Conservation (phyloP, 352 stramenopile genomes). For the Phytophthora pistaciae region DNA sequence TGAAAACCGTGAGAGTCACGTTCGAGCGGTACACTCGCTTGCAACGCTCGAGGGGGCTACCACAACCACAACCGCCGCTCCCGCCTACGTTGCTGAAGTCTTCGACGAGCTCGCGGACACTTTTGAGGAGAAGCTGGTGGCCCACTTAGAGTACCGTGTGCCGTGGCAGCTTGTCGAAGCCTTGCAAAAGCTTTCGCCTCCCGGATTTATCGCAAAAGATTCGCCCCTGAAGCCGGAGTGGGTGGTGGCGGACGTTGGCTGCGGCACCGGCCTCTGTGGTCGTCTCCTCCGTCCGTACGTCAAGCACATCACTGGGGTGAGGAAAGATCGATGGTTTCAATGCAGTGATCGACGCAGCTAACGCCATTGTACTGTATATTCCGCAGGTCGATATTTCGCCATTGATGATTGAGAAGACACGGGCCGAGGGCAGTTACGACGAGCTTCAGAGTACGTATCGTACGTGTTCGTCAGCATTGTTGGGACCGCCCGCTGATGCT, state of each 20-base stretch:
- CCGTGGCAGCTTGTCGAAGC: conserved; percentile 82
- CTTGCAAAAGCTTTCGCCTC: conserved; percentile 52
- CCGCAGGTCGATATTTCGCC: conserved; percentile 81
- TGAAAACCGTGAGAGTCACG: conserved; percentile 41
- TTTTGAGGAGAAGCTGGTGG: conserved; percentile 87
- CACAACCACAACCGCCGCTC: conserved; percentile 58
- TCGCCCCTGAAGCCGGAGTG: conserved; percentile 32
- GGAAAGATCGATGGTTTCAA: conserved; percentile 7
- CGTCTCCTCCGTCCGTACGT: conserved; percentile 69
- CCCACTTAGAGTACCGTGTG: conserved; percentile 80
- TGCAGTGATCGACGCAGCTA: neutral
- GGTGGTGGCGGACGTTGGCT: conserved; percentile 70
- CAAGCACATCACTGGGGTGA: conserved; percentile 65
- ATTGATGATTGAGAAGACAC: conserved; percentile 85
- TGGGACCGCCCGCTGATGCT: conserved; percentile 9
- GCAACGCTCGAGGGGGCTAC: conserved; percentile 65
- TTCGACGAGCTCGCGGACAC: conserved; percentile 83
- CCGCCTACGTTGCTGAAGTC: conserved; percentile 75
- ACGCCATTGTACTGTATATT: conserved; percentile 6
- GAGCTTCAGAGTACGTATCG: conserved; percentile 66
- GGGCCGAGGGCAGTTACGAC: conserved; percentile 69
- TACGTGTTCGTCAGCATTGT: conserved; percentile 3
- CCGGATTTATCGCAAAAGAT: conserved; percentile 22
- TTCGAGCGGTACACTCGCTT: conserved; percentile 72
- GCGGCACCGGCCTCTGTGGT: conserved; percentile 82